Conservation (phyloP, 306 rosid species). For the Oxytropis ochrocephala region DNA sequence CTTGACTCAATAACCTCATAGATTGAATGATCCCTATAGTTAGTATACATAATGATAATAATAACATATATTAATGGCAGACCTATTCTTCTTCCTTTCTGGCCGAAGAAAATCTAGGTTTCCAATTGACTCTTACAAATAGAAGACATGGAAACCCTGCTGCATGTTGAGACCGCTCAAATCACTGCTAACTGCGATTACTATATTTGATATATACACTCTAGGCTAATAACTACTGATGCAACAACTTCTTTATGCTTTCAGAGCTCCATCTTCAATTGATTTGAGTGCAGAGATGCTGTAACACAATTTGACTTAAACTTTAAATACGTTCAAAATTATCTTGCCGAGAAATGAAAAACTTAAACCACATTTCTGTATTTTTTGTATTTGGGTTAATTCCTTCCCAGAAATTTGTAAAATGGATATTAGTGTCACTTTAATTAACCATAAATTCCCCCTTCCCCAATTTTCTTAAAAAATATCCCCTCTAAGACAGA, state of each 20-base stretch:
- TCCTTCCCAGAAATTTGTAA: neutral
- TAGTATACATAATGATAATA: constrained; percentile 33
- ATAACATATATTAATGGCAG: constrained; percentile 36
- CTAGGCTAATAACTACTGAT: constrained; percentile 47
- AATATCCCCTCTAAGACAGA: neutral
- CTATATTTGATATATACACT: constrained; percentile 71
- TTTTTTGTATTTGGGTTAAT: neutral
- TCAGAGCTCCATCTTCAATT: constrained; percentile 87
- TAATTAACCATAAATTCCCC: too few relatives aligned
- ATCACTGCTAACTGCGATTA: constrained; percentile 53
- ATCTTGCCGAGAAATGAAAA: neutral
- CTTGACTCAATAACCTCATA: constrained; percentile 42
- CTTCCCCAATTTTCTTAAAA: neutral
- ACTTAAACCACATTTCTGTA: neutral
- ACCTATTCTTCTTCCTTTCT: constrained; percentile 44
- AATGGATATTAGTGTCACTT: too few relatives aligned
- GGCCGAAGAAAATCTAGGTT: constrained; percentile 41
- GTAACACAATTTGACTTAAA: constrained; percentile 25
- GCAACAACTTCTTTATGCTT: constrained; percentile 31
- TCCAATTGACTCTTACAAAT: constrained; percentile 43
- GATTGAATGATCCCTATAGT: constrained; percentile 47
- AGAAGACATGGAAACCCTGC: constrained; percentile 49
- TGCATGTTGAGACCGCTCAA: constrained; percentile 37
- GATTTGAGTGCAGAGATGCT: constrained; percentile 77
- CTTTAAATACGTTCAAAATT: neutral